phyloP scores from a whole-genome alignment of 2,329 filamentous ascomycete species.

The Arthroderma sp. region DNA sequence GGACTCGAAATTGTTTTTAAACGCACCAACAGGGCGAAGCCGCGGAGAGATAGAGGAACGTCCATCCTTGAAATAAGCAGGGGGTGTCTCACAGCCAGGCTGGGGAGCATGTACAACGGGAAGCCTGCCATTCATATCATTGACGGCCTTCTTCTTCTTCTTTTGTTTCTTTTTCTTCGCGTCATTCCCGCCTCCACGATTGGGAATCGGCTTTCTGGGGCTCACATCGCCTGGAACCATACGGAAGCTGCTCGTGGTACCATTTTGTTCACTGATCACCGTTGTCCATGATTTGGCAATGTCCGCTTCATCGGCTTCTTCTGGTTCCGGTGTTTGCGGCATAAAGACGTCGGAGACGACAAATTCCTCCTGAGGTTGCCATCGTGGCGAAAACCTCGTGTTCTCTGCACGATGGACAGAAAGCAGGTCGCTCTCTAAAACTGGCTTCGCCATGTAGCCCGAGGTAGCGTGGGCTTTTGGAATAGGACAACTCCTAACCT shows the following conservation, averaged over 20 bases:
- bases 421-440: constrained; percentile 9
- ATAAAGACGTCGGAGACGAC: constrained; percentile 16
- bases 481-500: neutral
- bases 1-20: constrained; percentile 28
- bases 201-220: constrained; percentile 4
- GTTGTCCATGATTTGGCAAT: neutral
- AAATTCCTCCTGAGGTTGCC: constrained; percentile 14
- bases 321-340: constrained; percentile 11
- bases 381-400: constrained; percentile 7
- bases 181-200: constrained; percentile 12
- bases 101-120: constrained; percentile 7
- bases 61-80: constrained; percentile 3
- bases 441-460: constrained; percentile 5
- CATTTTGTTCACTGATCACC: neutral
- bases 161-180: constrained; percentile 33
- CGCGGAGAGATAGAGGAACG: constrained; percentile 20
- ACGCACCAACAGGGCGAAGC: constrained; percentile 19
- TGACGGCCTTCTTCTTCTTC: constrained; percentile 18
- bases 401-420: constrained; percentile 3
- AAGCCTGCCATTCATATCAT: constrained; percentile 11
- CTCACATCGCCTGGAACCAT: constrained; percentile 11
- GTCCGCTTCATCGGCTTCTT: neutral
- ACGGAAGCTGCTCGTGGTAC: constrained; percentile 7
- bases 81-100: neutral
- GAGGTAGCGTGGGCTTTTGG: neutral